Conservation (phyloP, 345 rosid genomes). For the Heritiera fomes region DNA sequence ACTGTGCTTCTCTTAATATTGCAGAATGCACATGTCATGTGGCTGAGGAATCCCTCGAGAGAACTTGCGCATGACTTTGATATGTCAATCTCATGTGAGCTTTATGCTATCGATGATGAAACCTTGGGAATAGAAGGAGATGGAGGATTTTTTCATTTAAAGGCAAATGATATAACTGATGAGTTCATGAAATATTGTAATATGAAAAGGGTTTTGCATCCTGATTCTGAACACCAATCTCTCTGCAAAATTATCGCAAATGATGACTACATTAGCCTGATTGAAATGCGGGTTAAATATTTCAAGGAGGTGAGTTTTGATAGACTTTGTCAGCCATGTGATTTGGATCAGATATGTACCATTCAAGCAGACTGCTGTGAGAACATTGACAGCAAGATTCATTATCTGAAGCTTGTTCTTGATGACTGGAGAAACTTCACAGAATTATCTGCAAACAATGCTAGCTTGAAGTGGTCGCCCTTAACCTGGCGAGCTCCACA, state of each 20-base stretch:
- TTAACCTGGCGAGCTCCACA: slow-evolving; percentile 16
- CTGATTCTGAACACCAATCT: slow-evolving; percentile 20
- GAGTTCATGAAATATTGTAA: slow-evolving; percentile 29
- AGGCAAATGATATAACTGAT: slow-evolving; percentile 19
- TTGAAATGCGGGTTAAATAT: background rate
- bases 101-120: slow-evolving; percentile 2
- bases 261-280: background rate
- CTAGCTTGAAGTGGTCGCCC: background rate
- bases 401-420: slow-evolving; percentile 42
- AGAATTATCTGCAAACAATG: background rate
- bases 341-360: slow-evolving; percentile 32
- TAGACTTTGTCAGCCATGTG: slow-evolving; percentile 32
- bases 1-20: background rate
- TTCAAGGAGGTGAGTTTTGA: slow-evolving; percentile 23
- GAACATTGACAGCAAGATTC: slow-evolving; percentile 37
- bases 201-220: slow-evolving; percentile 27
- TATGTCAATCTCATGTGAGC: slow-evolving; percentile 39
- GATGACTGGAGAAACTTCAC: slow-evolving; percentile 38
- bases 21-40: slow-evolving; percentile 60
- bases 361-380: slow-evolving; percentile 49
- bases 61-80: background rate
- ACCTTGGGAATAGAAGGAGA: slow-evolving; percentile 15
- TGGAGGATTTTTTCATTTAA: slow-evolving; percentile 41
- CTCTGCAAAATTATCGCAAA: slow-evolving; percentile 17
- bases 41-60: slow-evolving; percentile 55